Conservation (phyloP, 2,329 filamentous ascomycete species). For the Xylariaceae sp. region DNA sequence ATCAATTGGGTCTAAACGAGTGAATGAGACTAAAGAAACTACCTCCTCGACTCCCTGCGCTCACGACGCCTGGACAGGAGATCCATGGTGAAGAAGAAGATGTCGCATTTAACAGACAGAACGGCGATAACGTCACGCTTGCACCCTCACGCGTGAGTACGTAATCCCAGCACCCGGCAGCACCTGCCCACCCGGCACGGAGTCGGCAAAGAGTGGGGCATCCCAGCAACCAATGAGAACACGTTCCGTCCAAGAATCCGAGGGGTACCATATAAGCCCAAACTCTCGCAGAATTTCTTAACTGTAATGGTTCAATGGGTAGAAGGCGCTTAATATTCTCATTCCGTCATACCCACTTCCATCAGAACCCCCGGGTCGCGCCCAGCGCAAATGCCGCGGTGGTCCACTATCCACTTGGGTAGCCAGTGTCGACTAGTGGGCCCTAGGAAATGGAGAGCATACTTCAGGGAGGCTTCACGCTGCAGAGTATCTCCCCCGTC, state of each 20-base stretch:
- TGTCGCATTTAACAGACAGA: not conserved
- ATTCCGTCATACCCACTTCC: conserved; percentile 48
- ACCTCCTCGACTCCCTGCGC: not conserved
- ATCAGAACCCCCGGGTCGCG: conserved; percentile 51
- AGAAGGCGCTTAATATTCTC: conserved; percentile 52
- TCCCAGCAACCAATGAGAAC: not conserved
- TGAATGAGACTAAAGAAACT: not conserved
- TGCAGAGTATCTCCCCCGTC: conserved; percentile 68
- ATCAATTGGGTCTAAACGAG: not conserved
- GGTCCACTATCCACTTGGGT: conserved; percentile 59
- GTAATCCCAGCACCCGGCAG: not conserved
- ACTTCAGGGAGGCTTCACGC: conserved; percentile 68
- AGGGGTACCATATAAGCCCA: not conserved
- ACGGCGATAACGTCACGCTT: not conserved
- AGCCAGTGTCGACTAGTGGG: conserved; percentile 59
- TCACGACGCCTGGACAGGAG: not conserved
- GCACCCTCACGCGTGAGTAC: not conserved
- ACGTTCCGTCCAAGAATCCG: not conserved
- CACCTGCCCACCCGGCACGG: not conserved
- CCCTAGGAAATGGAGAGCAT: conserved; percentile 65
- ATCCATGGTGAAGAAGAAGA: not conserved
- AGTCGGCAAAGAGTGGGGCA: not conserved
- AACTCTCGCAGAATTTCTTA: conserved; percentile 24
- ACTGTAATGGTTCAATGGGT: conserved; percentile 60
- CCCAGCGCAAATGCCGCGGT: conserved; percentile 66